These are phyloP conservation scores for Davidsoniella neocaledoniae DNA, from an alignment of 2,329 filamentous ascomycete genomes.

Conservation along the genomic window DNA sequence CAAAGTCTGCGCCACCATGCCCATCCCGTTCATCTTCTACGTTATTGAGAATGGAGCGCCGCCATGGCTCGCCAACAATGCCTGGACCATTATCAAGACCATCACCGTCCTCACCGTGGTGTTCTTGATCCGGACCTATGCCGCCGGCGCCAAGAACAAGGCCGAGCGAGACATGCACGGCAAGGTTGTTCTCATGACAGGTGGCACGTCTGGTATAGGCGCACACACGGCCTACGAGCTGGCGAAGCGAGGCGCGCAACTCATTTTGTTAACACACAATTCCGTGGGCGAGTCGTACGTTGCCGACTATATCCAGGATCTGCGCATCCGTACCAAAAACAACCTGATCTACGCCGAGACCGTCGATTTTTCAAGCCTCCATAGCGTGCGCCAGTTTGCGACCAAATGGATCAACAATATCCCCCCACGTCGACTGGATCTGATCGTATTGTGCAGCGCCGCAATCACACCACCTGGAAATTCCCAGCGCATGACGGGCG, in stretches of 20 bases:
- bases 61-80: slow-evolving; percentile 28
- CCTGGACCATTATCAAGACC: slow-evolving; percentile 23
- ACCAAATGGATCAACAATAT: slow-evolving; percentile 97
- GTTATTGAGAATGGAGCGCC: slow-evolving; percentile 32
- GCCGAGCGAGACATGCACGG: slow-evolving; percentile 79
- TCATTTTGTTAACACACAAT: slow-evolving; percentile 76
- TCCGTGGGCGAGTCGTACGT: slow-evolving; percentile 73
- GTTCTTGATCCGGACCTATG: slow-evolving; percentile 50
- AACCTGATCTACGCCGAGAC: slow-evolving; percentile 89
- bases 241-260: slow-evolving; percentile 68
- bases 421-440: slow-evolving; percentile 74
- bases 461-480: slow-evolving; percentile 54
- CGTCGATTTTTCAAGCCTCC: slow-evolving; percentile 74
- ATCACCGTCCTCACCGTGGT: slow-evolving; percentile 21
- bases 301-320: slow-evolving; percentile 78
- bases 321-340: slow-evolving; percentile 62
- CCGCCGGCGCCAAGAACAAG: slow-evolving; percentile 54
- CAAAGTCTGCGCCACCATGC: slow-evolving; percentile 24
- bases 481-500: slow-evolving; percentile 43
- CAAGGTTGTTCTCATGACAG: slow-evolving; percentile 85
- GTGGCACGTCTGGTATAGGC: slow-evolving; percentile 86
- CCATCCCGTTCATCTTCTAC: slow-evolving; percentile 33
- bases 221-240: slow-evolving; percentile 58
- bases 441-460: slow-evolving; percentile 75
- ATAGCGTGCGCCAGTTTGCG: slow-evolving; percentile 81